Evolutionary conservation across 2,329 filamentous ascomycete genomes (phyloP), one percentile per base, ranked within the genome.

Genomic region (Diaporthe sp.): DNA sequence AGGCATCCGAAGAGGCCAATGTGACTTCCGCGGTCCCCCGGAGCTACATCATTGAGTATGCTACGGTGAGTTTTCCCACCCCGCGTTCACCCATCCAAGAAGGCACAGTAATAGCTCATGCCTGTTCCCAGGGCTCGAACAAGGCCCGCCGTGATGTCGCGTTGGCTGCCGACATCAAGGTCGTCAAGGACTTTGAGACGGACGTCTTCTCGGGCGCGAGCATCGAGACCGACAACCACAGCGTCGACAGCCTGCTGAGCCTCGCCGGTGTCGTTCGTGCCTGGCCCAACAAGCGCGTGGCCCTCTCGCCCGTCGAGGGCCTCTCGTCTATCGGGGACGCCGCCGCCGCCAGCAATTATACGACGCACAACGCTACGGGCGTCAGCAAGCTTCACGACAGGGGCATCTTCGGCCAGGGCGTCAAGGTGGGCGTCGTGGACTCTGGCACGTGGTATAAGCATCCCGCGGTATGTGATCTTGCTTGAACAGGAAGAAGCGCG

Each of bases 161-260:
- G n/a, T 22, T 61, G 20, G 58, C 71, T 39, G 71, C 55, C 25
- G 58, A 51, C 25, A 73, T 73, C 71, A 73, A 73, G 51, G 77
- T 81, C 65, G 79, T 80, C 20, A 81, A 80, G 70, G 78, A 78
- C 57, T 82, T 81, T 74, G 68, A 80, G 37, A 81, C 77, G 39
- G 74, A 76, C 20, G 75, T 82, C 51, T 82, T 82, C 75, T 79
- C 79, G 10, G 81, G 81, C 49, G 81, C 81, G 44, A 82, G 78
- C 73, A 78, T 82, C 37, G 79, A 82, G 76, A 80, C 80, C 6
- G 81, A 80, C 37, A 78, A 76, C 58, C 78, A 79, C 74, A 79
- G 79, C 63, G 68, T 82, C 73, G 74, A 86, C 55, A 75, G 75
- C 70, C 75, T 93, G 57, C 74, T 76, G 65, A 76, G 68, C 25